Evolutionary conservation across 306 rosid species (phyloP), one percentile per base, ranked within the genome.

Genomic region (Vicia sativa): DNA sequence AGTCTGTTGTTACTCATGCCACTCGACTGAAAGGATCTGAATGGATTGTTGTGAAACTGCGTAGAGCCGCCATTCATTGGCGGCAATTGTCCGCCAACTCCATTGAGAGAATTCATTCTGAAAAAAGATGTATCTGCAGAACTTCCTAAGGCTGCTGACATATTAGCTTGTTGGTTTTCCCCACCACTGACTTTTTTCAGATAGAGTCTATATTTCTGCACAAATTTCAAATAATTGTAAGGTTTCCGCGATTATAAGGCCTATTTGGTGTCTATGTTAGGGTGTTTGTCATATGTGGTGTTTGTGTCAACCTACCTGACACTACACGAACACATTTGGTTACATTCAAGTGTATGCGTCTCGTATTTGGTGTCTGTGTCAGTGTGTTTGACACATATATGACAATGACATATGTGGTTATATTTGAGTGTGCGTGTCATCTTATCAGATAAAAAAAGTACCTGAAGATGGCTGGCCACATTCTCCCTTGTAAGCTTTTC

Each of bases 391-490:
- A 7, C 38, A 34, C 9, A 6, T 0, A 34, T 1, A 34, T 34
- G 38, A 7, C 38, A 7, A 0, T 34, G 8, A 34, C 38, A 34
- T 9, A 34, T 34, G 5, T 28, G 31, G 31, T 28, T 28, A 3
- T 6, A 28, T 28, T 28, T 2, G 3, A 25, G 3, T 25, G 28
- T 25, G 2, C 28, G 28, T 45, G 16, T n/a, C n/a, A n/a, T n/a
- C n/a, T n/a, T n/a, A n/a, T n/a, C n/a, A n/a, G n/a, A n/a, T n/a
- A 15, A 73, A 70, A 75, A 74, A 45, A 11, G 28, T 90, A 72
- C 98, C 98, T 93, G 96, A 19, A 92, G 96, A 81, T 92, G 98
- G 80, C 98, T 92, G 16, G 96, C 98, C 60, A 92, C 98, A 72
- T 92, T 92, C 83, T 92, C 96, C 80, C 96, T 86, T 1, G 98